phyloP scores from a whole-genome alignment of 2,329 filamentous ascomycete genomes.

The Chaetomium strumarium region DNA sequence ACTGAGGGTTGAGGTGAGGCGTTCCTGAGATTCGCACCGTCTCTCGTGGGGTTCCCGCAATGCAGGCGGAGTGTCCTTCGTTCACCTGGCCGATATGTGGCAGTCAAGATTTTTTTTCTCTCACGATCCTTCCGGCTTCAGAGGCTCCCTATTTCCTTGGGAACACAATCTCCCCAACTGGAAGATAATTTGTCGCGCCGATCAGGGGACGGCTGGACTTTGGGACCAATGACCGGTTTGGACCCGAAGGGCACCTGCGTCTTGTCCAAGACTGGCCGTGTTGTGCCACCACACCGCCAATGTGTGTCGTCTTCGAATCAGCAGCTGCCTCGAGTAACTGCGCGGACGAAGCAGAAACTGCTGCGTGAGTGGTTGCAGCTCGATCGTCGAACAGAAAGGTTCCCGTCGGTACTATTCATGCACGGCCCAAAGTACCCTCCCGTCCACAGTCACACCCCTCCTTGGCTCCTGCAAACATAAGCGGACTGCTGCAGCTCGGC shows the following conservation, averaged over 20 bases:
- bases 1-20: neutral
- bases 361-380: conserved; percentile 19
- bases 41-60: neutral
- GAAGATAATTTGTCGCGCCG: conserved; percentile 21
- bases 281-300: conserved; percentile 26
- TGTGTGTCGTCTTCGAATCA: conserved; percentile 17
- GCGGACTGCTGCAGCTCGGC: conserved; percentile 13
- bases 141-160: conserved; percentile 16
- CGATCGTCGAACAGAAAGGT: conserved; percentile 21
- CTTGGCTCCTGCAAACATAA: conserved; percentile 18
- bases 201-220: conserved; percentile 15
- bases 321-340: conserved; percentile 12
- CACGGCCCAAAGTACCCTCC: conserved; percentile 19
- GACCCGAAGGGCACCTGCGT: conserved; percentile 20
- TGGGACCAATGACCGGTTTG: conserved; percentile 24
- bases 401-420: conserved; percentile 24
- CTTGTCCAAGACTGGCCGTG: conserved; percentile 18
- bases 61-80: neutral
- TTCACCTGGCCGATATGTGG: neutral
- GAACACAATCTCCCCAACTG: conserved; percentile 11
- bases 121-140: conserved; percentile 12
- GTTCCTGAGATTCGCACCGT: neutral
- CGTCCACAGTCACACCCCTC: conserved; percentile 6
- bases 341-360: conserved; percentile 5
- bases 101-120: neutral